Conservation (phyloP, 495 filamentous ascomycete genomes). For the Penicillium samsonianum region DNA sequence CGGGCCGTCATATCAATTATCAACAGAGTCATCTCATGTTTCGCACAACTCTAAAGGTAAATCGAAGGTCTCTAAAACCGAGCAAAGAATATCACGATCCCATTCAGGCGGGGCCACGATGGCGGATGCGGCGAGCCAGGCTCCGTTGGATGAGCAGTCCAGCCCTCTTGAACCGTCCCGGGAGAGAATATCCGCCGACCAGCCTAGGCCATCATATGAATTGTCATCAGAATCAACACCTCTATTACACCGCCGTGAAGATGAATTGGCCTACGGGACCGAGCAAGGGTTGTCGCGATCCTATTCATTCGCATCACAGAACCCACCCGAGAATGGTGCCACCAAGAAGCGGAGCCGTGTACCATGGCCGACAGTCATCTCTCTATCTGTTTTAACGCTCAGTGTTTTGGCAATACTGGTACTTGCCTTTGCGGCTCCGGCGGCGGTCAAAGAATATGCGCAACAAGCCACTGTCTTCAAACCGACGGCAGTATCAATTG, state of each 20-base stretch:
- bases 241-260: constrained; percentile 40
- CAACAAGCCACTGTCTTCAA: constrained; percentile 78
- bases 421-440: constrained; percentile 77
- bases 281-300: constrained; percentile 23
- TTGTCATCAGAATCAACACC: constrained; percentile 48
- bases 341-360: constrained; percentile 34
- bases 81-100: not conserved
- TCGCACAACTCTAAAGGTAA: not conserved
- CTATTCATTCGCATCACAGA: constrained; percentile 22
- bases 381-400: constrained; percentile 50
- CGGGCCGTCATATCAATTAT: constrained; percentile 3
- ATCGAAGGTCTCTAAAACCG: not conserved
- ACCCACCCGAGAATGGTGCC: constrained; percentile 14
- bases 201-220: constrained; percentile 32
- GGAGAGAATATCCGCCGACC: constrained; percentile 17
- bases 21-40: not conserved
- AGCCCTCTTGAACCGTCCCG: constrained; percentile 19
- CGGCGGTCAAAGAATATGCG: constrained; percentile 78
- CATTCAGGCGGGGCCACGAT: not conserved
- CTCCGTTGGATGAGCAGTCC: constrained; percentile 25
- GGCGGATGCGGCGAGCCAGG: too few relatives aligned
- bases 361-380: constrained; percentile 60
- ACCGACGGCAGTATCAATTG: constrained; percentile 77
- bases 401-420: constrained; percentile 52
- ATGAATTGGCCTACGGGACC: constrained; percentile 40